phyloP scores from a whole-genome alignment of 2,329 filamentous ascomycete species.

The Alternaria arborescens region DNA sequence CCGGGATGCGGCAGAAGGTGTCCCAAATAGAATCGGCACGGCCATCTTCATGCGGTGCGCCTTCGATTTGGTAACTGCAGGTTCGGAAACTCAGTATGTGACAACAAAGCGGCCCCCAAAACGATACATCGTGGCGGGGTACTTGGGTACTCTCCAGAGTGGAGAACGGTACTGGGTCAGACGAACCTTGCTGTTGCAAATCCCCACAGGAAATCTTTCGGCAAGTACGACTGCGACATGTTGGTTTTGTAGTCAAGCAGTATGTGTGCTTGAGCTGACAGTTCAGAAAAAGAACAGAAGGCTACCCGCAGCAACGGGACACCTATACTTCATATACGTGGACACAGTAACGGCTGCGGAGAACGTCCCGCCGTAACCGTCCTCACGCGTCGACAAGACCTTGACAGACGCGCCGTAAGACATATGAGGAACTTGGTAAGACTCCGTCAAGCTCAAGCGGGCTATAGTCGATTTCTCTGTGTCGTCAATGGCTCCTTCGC shows the following conservation, averaged over 20 bases:
- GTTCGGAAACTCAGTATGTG: conserved; percentile 32
- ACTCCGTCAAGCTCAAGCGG: conserved; percentile 27
- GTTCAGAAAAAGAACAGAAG: conserved; percentile 11
- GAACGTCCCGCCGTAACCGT: conserved; percentile 50
- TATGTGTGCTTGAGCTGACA: conserved; percentile 17
- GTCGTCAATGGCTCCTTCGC: conserved; percentile 29
- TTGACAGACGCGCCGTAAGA: conserved; percentile 38
- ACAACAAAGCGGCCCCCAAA: conserved; percentile 9
- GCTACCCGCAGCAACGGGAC: conserved; percentile 25
- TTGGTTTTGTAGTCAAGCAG: conserved; percentile 19
- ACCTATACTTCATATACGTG: conserved; percentile 44
- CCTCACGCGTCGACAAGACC: conserved; percentile 40
- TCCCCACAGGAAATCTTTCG: conserved; percentile 53
- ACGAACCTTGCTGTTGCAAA: conserved; percentile 54
- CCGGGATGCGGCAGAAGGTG: conserved; percentile 80
- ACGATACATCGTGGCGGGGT: conserved; percentile 33
- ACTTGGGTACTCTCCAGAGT: conserved; percentile 9
- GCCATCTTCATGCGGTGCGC: conserved; percentile 75
- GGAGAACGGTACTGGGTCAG: conserved; percentile 25
- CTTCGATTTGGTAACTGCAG: conserved; percentile 87
- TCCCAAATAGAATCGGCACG: conserved; percentile 89
- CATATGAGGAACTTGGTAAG: conserved; percentile 29
- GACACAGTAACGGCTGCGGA: conserved; percentile 38
- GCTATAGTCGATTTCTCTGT: conserved; percentile 30
- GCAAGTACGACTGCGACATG: conserved; percentile 50